These are phyloP conservation scores for Plasmodium gonderi DNA, from an alignment of 169 alveolate species.

Conservation along the genomic window DNA sequence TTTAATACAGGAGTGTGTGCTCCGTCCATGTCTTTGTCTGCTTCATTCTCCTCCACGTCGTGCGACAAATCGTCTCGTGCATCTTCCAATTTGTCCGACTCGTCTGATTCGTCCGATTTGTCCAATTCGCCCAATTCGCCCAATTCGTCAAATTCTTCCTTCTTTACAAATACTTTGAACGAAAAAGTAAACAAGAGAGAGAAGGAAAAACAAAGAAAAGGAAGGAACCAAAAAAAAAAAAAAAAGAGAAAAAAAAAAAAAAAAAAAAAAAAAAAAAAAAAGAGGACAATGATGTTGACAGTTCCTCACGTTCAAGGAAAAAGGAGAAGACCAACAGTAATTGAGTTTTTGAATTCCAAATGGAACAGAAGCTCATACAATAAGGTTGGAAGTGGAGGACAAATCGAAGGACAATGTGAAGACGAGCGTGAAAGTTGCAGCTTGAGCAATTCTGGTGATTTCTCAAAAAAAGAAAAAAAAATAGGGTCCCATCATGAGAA, in stretches of 20 bases:
- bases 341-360: conserved; percentile 50
- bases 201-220: neutral
- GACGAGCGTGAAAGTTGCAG: neutral
- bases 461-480: neutral
- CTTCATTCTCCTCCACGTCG: conserved; percentile 5
- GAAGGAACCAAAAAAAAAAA: neutral
- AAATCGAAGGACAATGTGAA: neutral
- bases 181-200: conserved; percentile 10
- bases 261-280: neutral
- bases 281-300: neutral
- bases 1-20: neutral
- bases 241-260: neutral
- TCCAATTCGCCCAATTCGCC: too few relatives aligned
- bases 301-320: neutral
- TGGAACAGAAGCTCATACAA: conserved; percentile 47
- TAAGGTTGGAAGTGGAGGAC: neutral
- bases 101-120: too few relatives aligned
- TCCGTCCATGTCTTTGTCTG: neutral
- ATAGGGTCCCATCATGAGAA: neutral
- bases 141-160: too few relatives aligned
- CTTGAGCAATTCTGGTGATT: neutral
- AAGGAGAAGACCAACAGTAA: conserved; percentile 63
- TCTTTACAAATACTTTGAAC: neutral
- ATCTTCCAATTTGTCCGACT: too few relatives aligned
- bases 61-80: too few relatives aligned